Percentiles rank a stretch among this genome's conserved stretches.
Conservation (phyloP, 2,329 filamentous ascomycete species). For the Trichoderma atroviride region DNA sequence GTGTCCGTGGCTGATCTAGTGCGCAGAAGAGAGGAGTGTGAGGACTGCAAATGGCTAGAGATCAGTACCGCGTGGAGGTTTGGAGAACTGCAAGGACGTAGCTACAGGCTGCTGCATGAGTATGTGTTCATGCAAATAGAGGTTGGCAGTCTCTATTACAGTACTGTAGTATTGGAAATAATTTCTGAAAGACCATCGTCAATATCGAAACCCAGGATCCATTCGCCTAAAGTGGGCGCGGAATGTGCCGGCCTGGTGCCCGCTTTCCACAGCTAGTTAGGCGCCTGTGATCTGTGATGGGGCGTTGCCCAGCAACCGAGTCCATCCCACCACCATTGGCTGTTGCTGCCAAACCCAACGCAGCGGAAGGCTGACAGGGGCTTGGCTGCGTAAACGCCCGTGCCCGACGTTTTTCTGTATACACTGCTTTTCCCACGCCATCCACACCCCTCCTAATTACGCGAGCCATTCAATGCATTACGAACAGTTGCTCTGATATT, state of each 20-base stretch:
- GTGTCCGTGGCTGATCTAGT: not conserved
- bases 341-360: conserved; percentile 2
- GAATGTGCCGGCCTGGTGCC: not conserved
- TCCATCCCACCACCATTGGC: conserved; percentile 1
- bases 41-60: not conserved
- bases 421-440: not conserved
- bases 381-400: not conserved
- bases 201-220: not conserved
- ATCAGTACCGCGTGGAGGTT: not conserved
- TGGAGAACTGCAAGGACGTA: not conserved
- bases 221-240: not conserved
- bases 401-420: not conserved
- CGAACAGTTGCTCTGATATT: not conserved
- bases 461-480: not conserved
- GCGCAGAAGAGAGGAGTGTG: not conserved
- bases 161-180: not conserved
- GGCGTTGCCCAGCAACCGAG: conserved; percentile 26
- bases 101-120: not conserved
- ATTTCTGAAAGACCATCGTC: not conserved
- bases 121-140: not conserved
- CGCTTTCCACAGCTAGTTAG: not conserved
- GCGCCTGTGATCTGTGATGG: conserved; percentile 13
- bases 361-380: not conserved
- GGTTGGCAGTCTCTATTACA: too few species aligned
- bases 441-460: not conserved